These are phyloP conservation scores for Phytopythium chamaehyphon DNA, from an alignment of 352 stramenopile species.

Conservation along the genomic window DNA sequence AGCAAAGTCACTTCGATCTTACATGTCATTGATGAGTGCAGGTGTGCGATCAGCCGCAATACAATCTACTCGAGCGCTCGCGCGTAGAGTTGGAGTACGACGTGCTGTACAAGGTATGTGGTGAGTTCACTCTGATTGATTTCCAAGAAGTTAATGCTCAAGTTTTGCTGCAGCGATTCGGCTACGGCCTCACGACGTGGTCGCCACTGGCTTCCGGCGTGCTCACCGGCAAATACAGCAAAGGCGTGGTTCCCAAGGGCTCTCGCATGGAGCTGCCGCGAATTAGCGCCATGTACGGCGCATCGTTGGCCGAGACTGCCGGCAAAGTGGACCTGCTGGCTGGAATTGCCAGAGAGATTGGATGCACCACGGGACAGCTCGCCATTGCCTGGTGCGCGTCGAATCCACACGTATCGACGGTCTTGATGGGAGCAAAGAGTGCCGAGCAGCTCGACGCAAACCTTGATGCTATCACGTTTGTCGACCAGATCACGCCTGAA, in stretches of 20 bases:
- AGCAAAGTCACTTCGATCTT: not conserved
- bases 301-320: conserved; percentile 30
- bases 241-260: conserved; percentile 33
- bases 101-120: conserved; percentile 45
- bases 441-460: conserved; percentile 59
- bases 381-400: conserved; percentile 50
- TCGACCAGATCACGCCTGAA: conserved; percentile 52
- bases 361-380: conserved; percentile 43
- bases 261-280: conserved; percentile 42
- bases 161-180: conserved; percentile 29
- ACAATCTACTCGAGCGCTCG: conserved; percentile 64
- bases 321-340: conserved; percentile 26
- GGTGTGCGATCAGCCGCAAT: conserved; percentile 59
- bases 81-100: conserved; percentile 54
- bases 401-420: conserved; percentile 55
- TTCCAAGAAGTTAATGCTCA: conserved; percentile 13
- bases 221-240: conserved; percentile 74
- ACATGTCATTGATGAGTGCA: not conserved
- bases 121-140: not conserved
- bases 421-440: conserved; percentile 51
- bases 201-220: conserved; percentile 58
- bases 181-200: conserved; percentile 66
- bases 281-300: conserved; percentile 24
- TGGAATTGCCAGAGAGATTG: conserved; percentile 37
- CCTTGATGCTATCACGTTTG: conserved; percentile 35